A percentile compares a stretch with the other conserved stretches of the same genome.
Evolutionary conservation across 371 early-diverging fungal species (phyloP).

Genomic region (Cokeromyces recurvatus): DNA sequence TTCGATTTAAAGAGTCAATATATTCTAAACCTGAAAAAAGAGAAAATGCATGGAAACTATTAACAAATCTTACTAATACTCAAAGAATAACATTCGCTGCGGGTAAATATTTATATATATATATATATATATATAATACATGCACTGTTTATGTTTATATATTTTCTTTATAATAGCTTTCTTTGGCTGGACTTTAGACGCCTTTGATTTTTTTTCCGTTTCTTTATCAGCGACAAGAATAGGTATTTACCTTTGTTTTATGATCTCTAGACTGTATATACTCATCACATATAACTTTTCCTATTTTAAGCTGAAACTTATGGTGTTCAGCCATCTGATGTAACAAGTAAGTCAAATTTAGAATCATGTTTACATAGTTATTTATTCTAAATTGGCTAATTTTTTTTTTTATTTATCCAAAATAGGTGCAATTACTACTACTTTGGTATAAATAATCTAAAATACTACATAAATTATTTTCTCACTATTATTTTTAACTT

Average conservation of each 20-base stretch:
- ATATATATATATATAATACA: too few relatives aligned
- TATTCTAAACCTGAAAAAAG: constrained; percentile 33
- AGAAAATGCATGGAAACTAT: constrained; percentile 27
- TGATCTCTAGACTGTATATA: too few relatives aligned
- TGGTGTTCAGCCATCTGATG: constrained; percentile 45
- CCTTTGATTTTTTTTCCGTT: constrained; percentile 69
- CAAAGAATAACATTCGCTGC: constrained; percentile 41
- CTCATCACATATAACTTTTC: too few relatives aligned
- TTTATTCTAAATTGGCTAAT: constrained; percentile 2
- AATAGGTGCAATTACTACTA: constrained; percentile 41
- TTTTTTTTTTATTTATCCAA: constrained; percentile 2
- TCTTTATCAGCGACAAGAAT: constrained; percentile 41
- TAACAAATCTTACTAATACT: constrained; percentile 29
- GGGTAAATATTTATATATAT: constrained; percentile 32
- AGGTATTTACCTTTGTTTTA: too few relatives aligned
- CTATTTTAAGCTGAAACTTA: constrained; percentile 54
- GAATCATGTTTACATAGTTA: too few relatives aligned
- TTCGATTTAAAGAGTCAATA: constrained; percentile 20
- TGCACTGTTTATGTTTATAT: too few relatives aligned
- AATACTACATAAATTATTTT: not conserved
- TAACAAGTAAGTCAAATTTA: constrained; percentile 46
- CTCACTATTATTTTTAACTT: too few relatives aligned
- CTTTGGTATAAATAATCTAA: constrained; percentile 21
- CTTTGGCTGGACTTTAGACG: constrained; percentile 72
- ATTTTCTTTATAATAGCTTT: constrained; percentile 35